Evolutionary conservation across 1,284 basidiomycete genomes (phyloP), one percentile per base, ranked within the genome.

Genomic region (Pseudozyma thailandica): DNA sequence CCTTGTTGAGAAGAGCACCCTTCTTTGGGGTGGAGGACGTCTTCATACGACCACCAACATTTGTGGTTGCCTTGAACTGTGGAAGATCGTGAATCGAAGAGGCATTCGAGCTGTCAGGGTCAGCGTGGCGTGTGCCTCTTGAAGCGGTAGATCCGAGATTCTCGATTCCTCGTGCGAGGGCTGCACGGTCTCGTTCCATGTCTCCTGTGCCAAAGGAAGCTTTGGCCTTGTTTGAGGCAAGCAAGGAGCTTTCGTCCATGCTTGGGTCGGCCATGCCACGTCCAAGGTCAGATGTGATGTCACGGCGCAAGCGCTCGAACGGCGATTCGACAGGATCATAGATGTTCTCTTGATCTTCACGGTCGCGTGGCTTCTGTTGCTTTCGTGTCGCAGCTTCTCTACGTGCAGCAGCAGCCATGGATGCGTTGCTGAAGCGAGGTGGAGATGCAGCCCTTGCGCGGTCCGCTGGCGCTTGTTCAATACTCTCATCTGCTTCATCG

Each of bases 381-480:
- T 61, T 69, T 47, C 61, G 52, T 44, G 56, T 57, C 4, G 66
- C 64, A 8, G 70, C 71, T 42, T 72, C 90, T 89, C 16, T 86
- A 84, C 38, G 87, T 86, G 90, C 90, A 90, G 23, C 89, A 89
- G 1, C 33, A 87, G 87, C 41, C 85, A 85, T 38, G 84, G 82
- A 18, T 55, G 64, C 60, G 39, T 64, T 72, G 42, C 54, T 64
- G 41, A 66, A 66, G 78, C 83, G 37, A 85, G 83, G 56, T 79
- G 73, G 80, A 23, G 73, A 88, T 86, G 53, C 92, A 89, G 30
- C 89, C 89, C 54, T 87, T 87, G 9, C 88, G 88, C 20, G 90
- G 89, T 62, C 61, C 13, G 61, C 61, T 18, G 53, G 56, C n/a
- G 50, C 52, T 39, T 52, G 52, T 18, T 64, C 57, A 33, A 64